These are phyloP conservation scores for Claviceps sp. DNA, from an alignment of 2,329 filamentous ascomycete species.

Conservation along the genomic window DNA sequence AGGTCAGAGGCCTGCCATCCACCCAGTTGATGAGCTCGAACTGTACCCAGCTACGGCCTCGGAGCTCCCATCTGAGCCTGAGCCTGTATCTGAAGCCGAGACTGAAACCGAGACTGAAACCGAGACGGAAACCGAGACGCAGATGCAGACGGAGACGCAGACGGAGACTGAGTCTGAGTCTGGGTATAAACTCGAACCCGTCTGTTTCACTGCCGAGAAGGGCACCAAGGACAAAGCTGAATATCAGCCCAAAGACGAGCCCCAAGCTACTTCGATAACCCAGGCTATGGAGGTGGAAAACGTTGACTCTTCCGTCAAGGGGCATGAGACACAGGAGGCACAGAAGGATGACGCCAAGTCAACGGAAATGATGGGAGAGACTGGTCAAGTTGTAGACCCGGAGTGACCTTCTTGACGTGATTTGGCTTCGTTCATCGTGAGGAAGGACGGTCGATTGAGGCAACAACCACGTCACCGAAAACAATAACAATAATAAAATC, in stretches of 20 bases:
- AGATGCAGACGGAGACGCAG: not conserved
- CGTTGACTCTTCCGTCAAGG: not conserved
- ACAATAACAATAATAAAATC: no score
- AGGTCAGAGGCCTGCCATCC: not conserved
- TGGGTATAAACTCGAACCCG: not conserved
- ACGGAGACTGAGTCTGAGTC: not conserved
- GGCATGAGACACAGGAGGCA: not conserved
- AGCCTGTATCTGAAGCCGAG: not conserved
- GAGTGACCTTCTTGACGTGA: slow-evolving; percentile 1
- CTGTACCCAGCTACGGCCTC: not conserved
- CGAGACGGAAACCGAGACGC: not conserved
- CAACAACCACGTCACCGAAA: not conserved
- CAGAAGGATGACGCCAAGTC: not conserved
- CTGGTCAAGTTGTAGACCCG: slow-evolving; percentile 3
- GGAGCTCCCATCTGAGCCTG: not conserved
- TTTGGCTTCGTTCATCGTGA: not conserved
- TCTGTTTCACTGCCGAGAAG: not conserved
- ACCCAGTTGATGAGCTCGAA: not conserved
- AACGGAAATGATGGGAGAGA: slow-evolving; percentile 4
- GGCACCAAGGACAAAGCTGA: not conserved
- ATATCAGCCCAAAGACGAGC: not conserved
- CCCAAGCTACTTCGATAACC: not conserved
- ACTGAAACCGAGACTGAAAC: not conserved
- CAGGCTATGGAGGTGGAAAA: not conserved
- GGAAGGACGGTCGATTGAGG: not conserved